Percentiles rank a stretch among this genome's conserved stretches.
phyloP scores from a whole-genome alignment of 768 basidiomycete genomes.

The Polyporus arcularius region DNA sequence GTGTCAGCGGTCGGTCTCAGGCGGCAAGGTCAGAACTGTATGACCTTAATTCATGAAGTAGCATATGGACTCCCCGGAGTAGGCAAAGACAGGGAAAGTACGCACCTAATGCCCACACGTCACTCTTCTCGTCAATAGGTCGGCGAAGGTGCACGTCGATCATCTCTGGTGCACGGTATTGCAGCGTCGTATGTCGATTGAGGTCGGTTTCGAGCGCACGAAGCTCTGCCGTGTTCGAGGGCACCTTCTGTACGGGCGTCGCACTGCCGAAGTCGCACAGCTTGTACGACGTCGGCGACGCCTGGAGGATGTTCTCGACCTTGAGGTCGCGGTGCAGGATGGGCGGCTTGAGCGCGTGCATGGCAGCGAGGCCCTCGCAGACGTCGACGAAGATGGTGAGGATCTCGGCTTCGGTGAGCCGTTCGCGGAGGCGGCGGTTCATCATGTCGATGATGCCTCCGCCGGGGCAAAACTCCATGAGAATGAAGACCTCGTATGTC shows the following conservation, averaged over 20 bases:
- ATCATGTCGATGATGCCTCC: slow-evolving; percentile 99
- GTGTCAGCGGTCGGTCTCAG: no score
- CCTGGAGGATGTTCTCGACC: slow-evolving; percentile 97
- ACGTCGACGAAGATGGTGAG: slow-evolving; percentile 97
- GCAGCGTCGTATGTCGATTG: slow-evolving; percentile 92
- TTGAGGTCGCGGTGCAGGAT: slow-evolving; percentile 97
- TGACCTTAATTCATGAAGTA: no score
- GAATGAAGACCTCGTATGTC: slow-evolving; percentile 92
- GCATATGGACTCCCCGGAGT: no score
- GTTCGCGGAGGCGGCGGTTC: slow-evolving; percentile 93
- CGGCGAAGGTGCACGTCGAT: slow-evolving; percentile 85
- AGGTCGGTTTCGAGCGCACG: slow-evolving; percentile 87
- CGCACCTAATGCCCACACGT: slow-evolving; percentile 92
- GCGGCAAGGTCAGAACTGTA: no score
- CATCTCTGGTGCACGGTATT: slow-evolving; percentile 99
- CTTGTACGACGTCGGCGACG: slow-evolving; percentile 83
- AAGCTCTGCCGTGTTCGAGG: slow-evolving; percentile 80
- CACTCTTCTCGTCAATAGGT: slow-evolving; percentile 90
- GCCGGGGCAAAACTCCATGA: slow-evolving; percentile 98
- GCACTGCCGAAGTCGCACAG: slow-evolving; percentile 98
- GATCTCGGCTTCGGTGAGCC: slow-evolving; percentile 94
- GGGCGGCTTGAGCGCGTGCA: slow-evolving; percentile 92
- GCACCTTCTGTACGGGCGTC: slow-evolving; percentile 72
- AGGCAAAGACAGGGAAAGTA: no score
- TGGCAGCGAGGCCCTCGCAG: slow-evolving; percentile 93